Conservation (phyloP, 2,329 filamentous ascomycete species). For the Sphaceloma murrayae region DNA sequence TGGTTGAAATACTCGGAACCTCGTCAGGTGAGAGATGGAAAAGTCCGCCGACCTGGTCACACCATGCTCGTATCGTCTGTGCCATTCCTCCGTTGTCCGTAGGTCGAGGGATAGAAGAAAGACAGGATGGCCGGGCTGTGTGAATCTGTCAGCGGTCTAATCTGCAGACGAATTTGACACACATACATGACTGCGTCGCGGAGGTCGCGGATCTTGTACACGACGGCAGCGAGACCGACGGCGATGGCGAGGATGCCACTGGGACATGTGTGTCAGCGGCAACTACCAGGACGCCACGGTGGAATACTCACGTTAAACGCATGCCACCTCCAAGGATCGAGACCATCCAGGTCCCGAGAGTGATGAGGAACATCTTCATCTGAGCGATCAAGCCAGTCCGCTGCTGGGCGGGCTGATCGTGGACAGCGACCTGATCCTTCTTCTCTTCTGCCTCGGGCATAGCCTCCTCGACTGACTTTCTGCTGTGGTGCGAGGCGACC, state of each 20-base stretch:
- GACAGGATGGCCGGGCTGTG: constrained; percentile 15
- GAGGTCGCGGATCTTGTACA: constrained; percentile 15
- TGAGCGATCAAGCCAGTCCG: constrained; percentile 8
- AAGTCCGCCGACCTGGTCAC: no score
- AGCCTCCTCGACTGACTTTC: constrained; percentile 16
- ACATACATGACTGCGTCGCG: constrained; percentile 13
- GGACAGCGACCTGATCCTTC: constrained; percentile 3
- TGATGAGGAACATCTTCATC: constrained; percentile 15
- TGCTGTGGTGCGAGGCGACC: constrained; percentile 10
- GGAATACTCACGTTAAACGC: constrained; percentile 7
- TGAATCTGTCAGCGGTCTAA: constrained; percentile 4
- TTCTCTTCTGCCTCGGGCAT: constrained; percentile 11
- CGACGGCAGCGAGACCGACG: constrained; percentile 11
- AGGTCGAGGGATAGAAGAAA: constrained; percentile 13
- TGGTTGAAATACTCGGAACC: constrained; percentile 15
- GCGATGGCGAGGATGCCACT: constrained; percentile 14
- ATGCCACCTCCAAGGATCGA: constrained; percentile 8
- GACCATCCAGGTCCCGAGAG: constrained; percentile 16
- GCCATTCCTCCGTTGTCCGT: constrained; percentile 9
- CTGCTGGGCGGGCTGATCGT: constrained; percentile 1
- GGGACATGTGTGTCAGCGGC: not conserved
- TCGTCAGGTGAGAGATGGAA: no score
- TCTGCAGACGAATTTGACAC: not conserved
- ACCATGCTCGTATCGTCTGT: constrained; percentile 17
- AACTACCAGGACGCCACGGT: not conserved